phyloP scores from a whole-genome alignment of 768 basidiomycete genomes.

The Hortiboletus campestris region DNA sequence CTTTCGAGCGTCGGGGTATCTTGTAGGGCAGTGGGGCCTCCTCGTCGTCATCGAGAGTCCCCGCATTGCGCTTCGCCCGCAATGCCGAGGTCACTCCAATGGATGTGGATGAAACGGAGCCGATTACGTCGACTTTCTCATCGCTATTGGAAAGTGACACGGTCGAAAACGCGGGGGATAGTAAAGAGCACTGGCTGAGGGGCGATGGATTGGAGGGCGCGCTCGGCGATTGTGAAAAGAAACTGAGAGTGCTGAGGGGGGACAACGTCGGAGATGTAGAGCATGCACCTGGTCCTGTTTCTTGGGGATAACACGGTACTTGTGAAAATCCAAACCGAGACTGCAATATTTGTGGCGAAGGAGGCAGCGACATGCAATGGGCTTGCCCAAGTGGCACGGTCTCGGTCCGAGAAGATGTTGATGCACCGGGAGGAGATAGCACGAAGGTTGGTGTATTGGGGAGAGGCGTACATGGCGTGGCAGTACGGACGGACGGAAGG shows the following conservation, averaged over 20 bases:
- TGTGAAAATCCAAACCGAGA: not conserved
- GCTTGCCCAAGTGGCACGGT: not conserved
- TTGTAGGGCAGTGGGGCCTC: not conserved
- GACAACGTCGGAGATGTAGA: slow-evolving; percentile 12
- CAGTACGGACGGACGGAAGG: not conserved
- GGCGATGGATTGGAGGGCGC: slow-evolving; percentile 3
- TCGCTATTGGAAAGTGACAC: not conserved
- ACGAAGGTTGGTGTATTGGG: not conserved
- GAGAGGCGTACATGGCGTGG: not conserved
- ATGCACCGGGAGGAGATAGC: not conserved
- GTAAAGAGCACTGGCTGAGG: not conserved
- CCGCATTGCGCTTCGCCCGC: slow-evolving; percentile 14
- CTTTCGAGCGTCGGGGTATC: slow-evolving; percentile 9
- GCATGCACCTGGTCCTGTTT: not conserved
- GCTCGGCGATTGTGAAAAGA: slow-evolving; percentile 9
- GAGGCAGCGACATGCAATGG: not conserved
- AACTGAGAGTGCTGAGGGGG: slow-evolving; percentile 13
- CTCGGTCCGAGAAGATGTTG: not conserved
- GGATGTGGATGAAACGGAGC: not conserved
- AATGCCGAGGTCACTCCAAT: not conserved
- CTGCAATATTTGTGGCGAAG: not conserved
- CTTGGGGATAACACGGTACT: not conserved
- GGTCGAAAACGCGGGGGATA: not conserved
- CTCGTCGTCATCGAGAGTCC: slow-evolving; percentile 5
- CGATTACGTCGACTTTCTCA: not conserved